Evolutionary conservation across 2,329 filamentous ascomycete species (phyloP).

Genomic region (Teratosphaeria destructans): DNA sequence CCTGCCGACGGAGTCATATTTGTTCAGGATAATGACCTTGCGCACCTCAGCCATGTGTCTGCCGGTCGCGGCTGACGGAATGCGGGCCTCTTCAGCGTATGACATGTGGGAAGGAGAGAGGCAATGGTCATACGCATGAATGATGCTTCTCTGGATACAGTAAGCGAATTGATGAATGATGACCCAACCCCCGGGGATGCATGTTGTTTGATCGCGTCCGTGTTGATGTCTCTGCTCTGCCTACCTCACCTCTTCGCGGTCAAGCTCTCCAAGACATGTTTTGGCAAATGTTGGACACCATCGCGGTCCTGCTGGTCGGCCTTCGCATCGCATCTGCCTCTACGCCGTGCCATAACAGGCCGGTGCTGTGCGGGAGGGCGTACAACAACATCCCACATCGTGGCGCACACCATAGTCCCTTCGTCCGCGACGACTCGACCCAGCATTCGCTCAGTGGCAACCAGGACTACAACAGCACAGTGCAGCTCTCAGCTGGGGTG

Average conservation of each 20-base stretch:
- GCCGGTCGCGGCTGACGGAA: background rate
- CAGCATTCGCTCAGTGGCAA: slow-evolving; percentile 56
- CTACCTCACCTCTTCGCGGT: background rate
- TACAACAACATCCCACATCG: slow-evolving; percentile 72
- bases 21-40: no score
- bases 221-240: no score
- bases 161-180: background rate
- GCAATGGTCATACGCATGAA: background rate
- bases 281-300: background rate
- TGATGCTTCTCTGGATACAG: background rate
- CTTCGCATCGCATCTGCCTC: background rate
- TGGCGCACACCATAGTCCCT: slow-evolving; percentile 67
- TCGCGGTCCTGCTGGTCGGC: background rate
- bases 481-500: slow-evolving; percentile 60
- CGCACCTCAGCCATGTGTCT: background rate
- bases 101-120: background rate
- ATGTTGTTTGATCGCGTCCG: no score
- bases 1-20: no score
- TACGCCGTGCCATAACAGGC: slow-evolving; percentile 67
- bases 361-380: slow-evolving; percentile 55
- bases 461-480: slow-evolving; percentile 63
- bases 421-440: slow-evolving; percentile 54
- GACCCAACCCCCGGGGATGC: background rate
- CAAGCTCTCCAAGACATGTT: background rate
- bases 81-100: no score